A percentile compares a stretch with the other conserved stretches of the same genome.
These are phyloP conservation scores for Taxawa tesnikishii DNA, from an alignment of 2,329 filamentous ascomycete species.

Conservation along the genomic window DNA sequence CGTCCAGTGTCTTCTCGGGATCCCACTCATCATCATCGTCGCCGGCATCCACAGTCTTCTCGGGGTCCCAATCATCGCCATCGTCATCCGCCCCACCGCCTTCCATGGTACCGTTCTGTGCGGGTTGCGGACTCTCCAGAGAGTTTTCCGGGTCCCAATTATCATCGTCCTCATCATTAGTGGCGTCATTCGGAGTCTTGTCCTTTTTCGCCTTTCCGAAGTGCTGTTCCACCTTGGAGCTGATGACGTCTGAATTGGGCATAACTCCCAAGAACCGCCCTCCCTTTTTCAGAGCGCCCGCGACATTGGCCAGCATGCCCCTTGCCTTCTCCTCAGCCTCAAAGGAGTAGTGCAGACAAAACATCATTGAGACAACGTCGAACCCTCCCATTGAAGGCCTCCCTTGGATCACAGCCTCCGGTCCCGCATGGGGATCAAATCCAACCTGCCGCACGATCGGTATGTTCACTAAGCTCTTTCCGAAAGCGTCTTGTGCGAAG, in stretches of 20 bases:
- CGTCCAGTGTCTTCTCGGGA: conserved; percentile 25
- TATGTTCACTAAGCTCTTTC: conserved; percentile 68
- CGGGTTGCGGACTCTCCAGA: conserved; percentile 16
- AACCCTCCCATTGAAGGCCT: conserved; percentile 65
- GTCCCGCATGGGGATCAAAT: conserved; percentile 62
- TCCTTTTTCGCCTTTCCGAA: conserved; percentile 43
- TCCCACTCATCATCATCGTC: conserved; percentile 13
- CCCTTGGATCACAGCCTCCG: conserved; percentile 46
- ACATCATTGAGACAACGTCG: conserved; percentile 98
- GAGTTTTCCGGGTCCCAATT: conserved; percentile 32
- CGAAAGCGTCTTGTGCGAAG: conserved; percentile 84
- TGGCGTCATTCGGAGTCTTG: conserved; percentile 18
- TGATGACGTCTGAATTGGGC: conserved; percentile 89
- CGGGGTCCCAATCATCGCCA: conserved; percentile 23
- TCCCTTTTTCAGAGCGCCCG: conserved; percentile 81
- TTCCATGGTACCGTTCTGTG: conserved; percentile 15
- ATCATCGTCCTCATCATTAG: conserved; percentile 27
- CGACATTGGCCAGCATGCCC: conserved; percentile 87
- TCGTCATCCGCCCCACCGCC: conserved; percentile 13
- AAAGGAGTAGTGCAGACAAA: conserved; percentile 98
- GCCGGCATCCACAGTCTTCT: conserved; percentile 29
- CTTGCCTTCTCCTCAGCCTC: conserved; percentile 83
- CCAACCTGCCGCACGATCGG: conserved; percentile 76
- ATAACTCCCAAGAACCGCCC: conserved; percentile 91
- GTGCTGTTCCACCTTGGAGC: conserved; percentile 62